Percentiles rank a stretch among this genome's conserved stretches.
Evolutionary conservation across 2,329 filamentous ascomycete species (phyloP).

Genomic region (Lasiodiplodia gonubiensis): DNA sequence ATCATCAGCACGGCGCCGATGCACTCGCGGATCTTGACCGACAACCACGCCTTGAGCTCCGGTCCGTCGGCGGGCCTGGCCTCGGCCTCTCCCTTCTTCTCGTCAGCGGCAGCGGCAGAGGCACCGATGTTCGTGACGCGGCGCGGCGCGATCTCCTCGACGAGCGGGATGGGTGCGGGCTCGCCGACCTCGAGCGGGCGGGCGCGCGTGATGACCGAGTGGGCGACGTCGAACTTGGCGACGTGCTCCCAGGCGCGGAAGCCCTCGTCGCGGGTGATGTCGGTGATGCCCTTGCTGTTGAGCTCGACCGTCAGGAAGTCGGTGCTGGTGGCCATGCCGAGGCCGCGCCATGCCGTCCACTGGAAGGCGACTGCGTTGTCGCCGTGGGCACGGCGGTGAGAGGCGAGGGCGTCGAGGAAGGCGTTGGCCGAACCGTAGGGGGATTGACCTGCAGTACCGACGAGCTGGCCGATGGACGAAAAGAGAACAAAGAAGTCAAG

Average conservation of each 20-base stretch:
- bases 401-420: slow-evolving; percentile 32
- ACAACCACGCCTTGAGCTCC: slow-evolving; percentile 39
- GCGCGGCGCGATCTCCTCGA: slow-evolving; percentile 40
- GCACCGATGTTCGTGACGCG: neutral
- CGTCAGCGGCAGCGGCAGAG: neutral
- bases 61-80: neutral
- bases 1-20: slow-evolving; percentile 45
- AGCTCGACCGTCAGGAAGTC: slow-evolving; percentile 52
- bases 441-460: slow-evolving; percentile 16
- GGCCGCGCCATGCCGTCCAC: slow-evolving; percentile 51
- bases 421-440: slow-evolving; percentile 34
- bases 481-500: slow-evolving; percentile 35
- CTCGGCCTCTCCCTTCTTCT: neutral
- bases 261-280: slow-evolving; percentile 49
- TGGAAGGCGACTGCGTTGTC: slow-evolving; percentile 52
- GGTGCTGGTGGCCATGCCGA: slow-evolving; percentile 47
- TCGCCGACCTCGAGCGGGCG: slow-evolving; percentile 43
- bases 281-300: slow-evolving; percentile 50
- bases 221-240: slow-evolving; percentile 43
- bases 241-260: slow-evolving; percentile 52
- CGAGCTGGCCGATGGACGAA: slow-evolving; percentile 28
- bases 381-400: slow-evolving; percentile 38
- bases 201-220: slow-evolving; percentile 47
- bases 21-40: slow-evolving; percentile 41
- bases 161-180: slow-evolving; percentile 34